Conservation (phyloP, 23 red algal species). For the Cyanidioschyzon merolae region DNA sequence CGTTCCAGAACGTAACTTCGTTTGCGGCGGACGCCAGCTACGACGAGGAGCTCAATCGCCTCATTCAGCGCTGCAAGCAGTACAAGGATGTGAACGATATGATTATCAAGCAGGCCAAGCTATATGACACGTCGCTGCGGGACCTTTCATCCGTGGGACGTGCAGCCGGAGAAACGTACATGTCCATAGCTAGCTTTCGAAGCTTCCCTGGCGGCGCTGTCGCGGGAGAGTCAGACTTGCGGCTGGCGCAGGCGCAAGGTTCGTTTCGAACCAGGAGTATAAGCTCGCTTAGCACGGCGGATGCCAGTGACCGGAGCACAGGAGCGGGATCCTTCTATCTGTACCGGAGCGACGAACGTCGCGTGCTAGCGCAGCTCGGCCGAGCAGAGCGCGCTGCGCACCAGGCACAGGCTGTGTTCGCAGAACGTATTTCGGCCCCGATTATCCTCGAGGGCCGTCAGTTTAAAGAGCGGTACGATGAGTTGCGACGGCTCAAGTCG, state of each 20-base stretch:
- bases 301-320: neutral
- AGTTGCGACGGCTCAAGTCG: slow-evolving; percentile 21
- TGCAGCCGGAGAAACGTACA: slow-evolving; percentile 27
- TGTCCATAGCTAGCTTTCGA: slow-evolving; percentile 19
- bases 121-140: slow-evolving; percentile 14
- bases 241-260: neutral
- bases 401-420: slow-evolving; percentile 20
- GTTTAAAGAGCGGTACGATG: slow-evolving; percentile 29
- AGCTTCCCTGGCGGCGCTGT: neutral
- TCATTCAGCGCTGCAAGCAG: slow-evolving; percentile 25
- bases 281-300: neutral
- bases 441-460: slow-evolving; percentile 16
- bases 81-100: slow-evolving; percentile 30
- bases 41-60: slow-evolving; percentile 19
- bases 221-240: neutral
- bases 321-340: neutral
- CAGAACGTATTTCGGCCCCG: slow-evolving; percentile 21
- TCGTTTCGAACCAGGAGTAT: slow-evolving; percentile 8
- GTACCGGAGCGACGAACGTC: slow-evolving; percentile 18
- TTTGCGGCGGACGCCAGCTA: neutral
- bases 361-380: slow-evolving; percentile 12
- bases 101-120: slow-evolving; percentile 21
- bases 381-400: slow-evolving; percentile 21
- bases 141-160: slow-evolving; percentile 21
- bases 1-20: neutral